Percentiles rank a stretch among this genome's conserved stretches.
These are phyloP conservation scores for Nakazawaea wickerhamii DNA, from an alignment of 805 yeast species.

Conservation along the genomic window DNA sequence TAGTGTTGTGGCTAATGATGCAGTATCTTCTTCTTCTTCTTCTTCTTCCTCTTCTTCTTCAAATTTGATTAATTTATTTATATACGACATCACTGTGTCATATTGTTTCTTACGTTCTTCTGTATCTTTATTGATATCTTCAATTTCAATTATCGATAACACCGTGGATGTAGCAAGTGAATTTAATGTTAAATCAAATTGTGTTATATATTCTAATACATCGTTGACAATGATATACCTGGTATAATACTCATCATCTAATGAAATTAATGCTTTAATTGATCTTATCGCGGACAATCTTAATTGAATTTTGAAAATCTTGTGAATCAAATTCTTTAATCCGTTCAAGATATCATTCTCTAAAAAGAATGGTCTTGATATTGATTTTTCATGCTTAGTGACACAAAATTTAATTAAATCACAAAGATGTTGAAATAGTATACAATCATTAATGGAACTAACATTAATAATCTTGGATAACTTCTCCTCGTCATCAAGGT, in stretches of 20 bases:
- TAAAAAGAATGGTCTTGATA: conserved; percentile 59
- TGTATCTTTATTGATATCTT: conserved; percentile 19
- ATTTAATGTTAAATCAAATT: conserved; percentile 36
- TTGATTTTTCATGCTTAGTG: conserved; percentile 51
- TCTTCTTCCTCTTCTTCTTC: conserved; percentile 29
- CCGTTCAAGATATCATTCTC: conserved; percentile 55
- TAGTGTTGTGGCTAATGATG: neutral
- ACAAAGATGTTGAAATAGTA: conserved; percentile 53
- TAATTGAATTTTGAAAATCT: conserved; percentile 41
- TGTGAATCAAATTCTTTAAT: conserved; percentile 41
- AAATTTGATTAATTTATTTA: conserved; percentile 22
- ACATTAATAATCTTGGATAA: conserved; percentile 18
- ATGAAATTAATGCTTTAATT: conserved; percentile 52
- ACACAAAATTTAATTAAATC: conserved; percentile 68
- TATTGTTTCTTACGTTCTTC: conserved; percentile 23
- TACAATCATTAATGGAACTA: conserved; percentile 28
- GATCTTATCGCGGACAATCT: conserved; percentile 67
- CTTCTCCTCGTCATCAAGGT: conserved; percentile 5
- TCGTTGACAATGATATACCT: conserved; percentile 51
- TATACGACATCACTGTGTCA: conserved; percentile 26
- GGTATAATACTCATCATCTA: conserved; percentile 60
- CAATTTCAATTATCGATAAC: conserved; percentile 54
- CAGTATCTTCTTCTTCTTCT: conserved; percentile 4
- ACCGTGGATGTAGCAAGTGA: conserved; percentile 65
- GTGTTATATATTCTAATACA: conserved; percentile 43